phyloP scores from a whole-genome alignment of 192 early-diverging fungal genomes.

The Umbelopsis ramanniana region DNA sequence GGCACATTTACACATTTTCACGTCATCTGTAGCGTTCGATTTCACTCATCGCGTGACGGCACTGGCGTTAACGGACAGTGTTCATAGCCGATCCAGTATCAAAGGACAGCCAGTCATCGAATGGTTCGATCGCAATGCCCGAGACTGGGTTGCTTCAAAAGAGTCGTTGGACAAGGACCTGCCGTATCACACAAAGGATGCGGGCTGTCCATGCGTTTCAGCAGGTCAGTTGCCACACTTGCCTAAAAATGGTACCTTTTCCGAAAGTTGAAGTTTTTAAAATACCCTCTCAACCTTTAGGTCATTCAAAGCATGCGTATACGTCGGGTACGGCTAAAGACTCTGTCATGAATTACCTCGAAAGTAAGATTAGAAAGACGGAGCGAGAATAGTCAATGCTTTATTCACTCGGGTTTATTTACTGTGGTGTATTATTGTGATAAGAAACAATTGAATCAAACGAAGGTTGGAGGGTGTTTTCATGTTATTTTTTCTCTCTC shows the following conservation, averaged over 20 bases:
- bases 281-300: neutral
- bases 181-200: constrained; percentile 11
- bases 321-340: constrained; percentile 27
- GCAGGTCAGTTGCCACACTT: constrained; percentile 31
- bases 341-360: constrained; percentile 19
- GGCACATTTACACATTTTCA: neutral
- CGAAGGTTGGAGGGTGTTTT: neutral
- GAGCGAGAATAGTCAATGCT: neutral
- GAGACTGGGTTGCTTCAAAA: constrained; percentile 34
- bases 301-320: constrained; percentile 31
- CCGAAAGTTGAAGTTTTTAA: neutral
- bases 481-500: neutral
- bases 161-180: neutral
- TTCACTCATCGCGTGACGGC: constrained; percentile 20
- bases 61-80: constrained; percentile 22
- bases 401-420: neutral
- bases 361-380: neutral
- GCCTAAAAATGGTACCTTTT: neutral
- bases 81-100: constrained; percentile 15
- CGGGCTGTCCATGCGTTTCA: constrained; percentile 34
- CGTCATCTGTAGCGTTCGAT: neutral
- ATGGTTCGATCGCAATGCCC: neutral
- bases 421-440: neutral
- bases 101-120: constrained; percentile 9
- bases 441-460: neutral